A percentile compares a stretch with the other conserved stretches of the same genome.
Conservation (phyloP, 257 asterid species). For the Solanum pennellii region DNA sequence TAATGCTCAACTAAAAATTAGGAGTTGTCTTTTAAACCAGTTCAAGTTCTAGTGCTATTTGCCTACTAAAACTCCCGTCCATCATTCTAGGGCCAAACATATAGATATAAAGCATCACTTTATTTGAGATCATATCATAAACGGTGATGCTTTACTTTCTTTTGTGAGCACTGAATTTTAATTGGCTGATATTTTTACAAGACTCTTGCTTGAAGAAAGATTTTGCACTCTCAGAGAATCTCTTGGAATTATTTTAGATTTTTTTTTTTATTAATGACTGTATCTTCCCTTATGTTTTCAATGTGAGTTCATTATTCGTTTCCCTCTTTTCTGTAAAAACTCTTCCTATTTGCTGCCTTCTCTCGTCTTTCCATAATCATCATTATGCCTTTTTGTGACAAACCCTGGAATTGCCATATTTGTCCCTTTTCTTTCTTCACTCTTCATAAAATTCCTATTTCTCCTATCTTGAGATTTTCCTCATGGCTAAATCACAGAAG, state of each 20-base stretch:
- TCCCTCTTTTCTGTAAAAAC: neutral
- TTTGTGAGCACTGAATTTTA: neutral
- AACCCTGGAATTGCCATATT: neutral
- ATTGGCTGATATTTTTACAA: neutral
- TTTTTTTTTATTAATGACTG: neutral
- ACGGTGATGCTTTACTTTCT: neutral
- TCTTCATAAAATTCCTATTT: neutral
- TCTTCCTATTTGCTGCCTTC: neutral
- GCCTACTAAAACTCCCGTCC: neutral
- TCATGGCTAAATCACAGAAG: neutral
- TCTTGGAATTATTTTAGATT: too few species aligned
- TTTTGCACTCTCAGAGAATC: neutral
- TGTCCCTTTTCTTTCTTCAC: neutral
- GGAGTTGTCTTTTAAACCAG: neutral
- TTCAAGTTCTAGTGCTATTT: neutral
- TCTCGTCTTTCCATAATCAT: neutral
- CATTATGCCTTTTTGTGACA: neutral
- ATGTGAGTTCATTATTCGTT: neutral
- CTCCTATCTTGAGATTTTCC: neutral
- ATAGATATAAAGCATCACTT: neutral
- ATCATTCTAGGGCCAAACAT: neutral
- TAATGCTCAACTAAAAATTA: neutral
- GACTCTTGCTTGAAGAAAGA: neutral
- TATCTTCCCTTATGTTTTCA: neutral
- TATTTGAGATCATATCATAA: neutral